These are phyloP conservation scores for Hyparrhenia diplandra DNA, from an alignment of 176 grass and related monocot species.

Conservation along the genomic window DNA sequence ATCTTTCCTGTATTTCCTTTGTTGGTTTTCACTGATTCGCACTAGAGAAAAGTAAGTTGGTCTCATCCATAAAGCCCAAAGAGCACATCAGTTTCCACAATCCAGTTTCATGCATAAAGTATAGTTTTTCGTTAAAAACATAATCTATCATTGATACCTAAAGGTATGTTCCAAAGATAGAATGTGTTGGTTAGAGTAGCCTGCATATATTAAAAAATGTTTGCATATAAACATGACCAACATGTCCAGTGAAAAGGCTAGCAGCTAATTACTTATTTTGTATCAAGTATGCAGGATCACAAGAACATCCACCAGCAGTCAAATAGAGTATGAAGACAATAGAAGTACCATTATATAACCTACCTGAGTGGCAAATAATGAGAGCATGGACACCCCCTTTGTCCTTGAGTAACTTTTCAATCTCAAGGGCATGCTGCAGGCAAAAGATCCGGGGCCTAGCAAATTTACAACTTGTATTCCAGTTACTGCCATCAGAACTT, in stretches of 20 bases:
- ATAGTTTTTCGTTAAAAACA: not conserved
- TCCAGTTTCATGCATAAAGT: not conserved
- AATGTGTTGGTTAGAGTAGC: not conserved
- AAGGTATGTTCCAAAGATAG: not conserved
- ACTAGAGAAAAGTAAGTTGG: not conserved
- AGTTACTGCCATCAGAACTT: conserved; percentile 16
- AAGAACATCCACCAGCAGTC: conserved; percentile 1
- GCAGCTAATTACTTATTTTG: not conserved
- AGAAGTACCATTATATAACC: not conserved
- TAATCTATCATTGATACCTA: not conserved
- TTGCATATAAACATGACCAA: not conserved
- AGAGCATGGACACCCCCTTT: conserved; percentile 73
- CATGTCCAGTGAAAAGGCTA: not conserved
- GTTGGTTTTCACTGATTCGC: not conserved
- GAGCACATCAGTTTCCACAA: not conserved
- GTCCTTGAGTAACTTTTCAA: conserved; percentile 62
- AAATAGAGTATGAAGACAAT: conserved; percentile 16
- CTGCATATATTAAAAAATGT: conserved; percentile 14
- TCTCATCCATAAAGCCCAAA: not conserved
- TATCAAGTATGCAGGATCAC: conserved; percentile 2
- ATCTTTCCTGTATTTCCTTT: not conserved
- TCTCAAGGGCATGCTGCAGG: conserved; percentile 96
- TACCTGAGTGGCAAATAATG: conserved; percentile 93
- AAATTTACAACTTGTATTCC: conserved; percentile 59
- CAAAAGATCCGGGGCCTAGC: conserved; percentile 84